Evolutionary conservation across 257 asterid species (phyloP).

Genomic region (Coffea eugenioides): DNA sequence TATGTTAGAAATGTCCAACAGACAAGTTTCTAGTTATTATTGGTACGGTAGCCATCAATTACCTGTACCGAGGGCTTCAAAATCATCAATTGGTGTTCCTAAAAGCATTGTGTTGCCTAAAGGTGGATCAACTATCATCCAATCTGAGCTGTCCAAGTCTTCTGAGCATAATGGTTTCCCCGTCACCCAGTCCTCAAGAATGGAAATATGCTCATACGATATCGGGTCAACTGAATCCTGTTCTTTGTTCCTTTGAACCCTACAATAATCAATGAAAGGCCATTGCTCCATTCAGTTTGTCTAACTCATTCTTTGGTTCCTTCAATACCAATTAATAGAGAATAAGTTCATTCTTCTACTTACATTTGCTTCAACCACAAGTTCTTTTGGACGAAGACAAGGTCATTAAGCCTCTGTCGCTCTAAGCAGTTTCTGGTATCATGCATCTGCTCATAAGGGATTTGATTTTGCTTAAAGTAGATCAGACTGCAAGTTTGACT

Average conservation of each 20-base stretch:
- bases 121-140: slow-evolving; percentile 86
- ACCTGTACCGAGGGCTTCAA: slow-evolving; percentile 85
- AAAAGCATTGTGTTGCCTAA: slow-evolving; percentile 48
- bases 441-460: slow-evolving; percentile 58
- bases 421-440: slow-evolving; percentile 72
- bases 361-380: slow-evolving; percentile 76
- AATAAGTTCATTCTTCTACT: slow-evolving; percentile 23
- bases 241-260: slow-evolving; percentile 44
- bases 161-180: slow-evolving; percentile 48
- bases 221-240: slow-evolving; percentile 58
- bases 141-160: slow-evolving; percentile 51
- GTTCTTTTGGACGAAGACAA: slow-evolving; percentile 73
- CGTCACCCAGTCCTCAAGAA: slow-evolving; percentile 75
- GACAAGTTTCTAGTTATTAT: background rate
- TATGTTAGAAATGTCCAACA: background rate
- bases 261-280: slow-evolving; percentile 25
- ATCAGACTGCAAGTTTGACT: slow-evolving; percentile 90
- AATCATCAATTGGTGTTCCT: slow-evolving; percentile 60
- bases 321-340: background rate
- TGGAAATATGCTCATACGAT: slow-evolving; percentile 50
- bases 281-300: slow-evolving; percentile 3
- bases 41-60: slow-evolving; percentile 22
- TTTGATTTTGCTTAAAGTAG: slow-evolving; percentile 44
- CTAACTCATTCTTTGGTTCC: background rate
- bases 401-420: slow-evolving; percentile 76